A percentile compares a stretch with the other conserved stretches of the same genome.
phyloP scores from a whole-genome alignment of 306 rosid genomes.

The Cyclanthera cordifolia region DNA sequence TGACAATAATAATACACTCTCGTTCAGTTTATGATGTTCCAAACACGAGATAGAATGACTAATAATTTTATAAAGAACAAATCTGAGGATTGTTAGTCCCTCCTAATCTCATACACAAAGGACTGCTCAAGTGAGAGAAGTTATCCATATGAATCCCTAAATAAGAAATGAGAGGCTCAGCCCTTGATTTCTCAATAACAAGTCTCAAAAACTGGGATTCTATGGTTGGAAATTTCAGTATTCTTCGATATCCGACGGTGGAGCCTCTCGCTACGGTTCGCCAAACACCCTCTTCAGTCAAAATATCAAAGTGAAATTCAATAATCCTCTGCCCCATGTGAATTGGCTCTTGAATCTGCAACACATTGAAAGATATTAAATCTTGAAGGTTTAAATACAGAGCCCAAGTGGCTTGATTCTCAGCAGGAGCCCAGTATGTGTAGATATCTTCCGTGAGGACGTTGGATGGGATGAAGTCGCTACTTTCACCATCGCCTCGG shows the following conservation, averaged over 20 bases:
- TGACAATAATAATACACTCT: neutral
- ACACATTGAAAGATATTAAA: slow-evolving; percentile 52
- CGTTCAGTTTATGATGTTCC: too few relatives aligned
- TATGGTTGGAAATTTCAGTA: slow-evolving; percentile 43
- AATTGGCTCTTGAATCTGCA: slow-evolving; percentile 77
- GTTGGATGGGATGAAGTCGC: slow-evolving; percentile 46
- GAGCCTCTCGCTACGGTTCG: slow-evolving; percentile 46
- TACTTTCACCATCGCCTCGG: slow-evolving; percentile 38
- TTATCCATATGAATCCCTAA: slow-evolving; percentile 54
- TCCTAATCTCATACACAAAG: slow-evolving; percentile 16
- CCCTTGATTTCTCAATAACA: slow-evolving; percentile 52
- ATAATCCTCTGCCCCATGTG: slow-evolving; percentile 79
- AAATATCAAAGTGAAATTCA: slow-evolving; percentile 56
- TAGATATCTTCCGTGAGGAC: slow-evolving; percentile 52
- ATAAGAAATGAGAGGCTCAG: slow-evolving; percentile 56
- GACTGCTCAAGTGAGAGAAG: slow-evolving; percentile 27
- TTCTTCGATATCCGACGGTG: slow-evolving; percentile 69
- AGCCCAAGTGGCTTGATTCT: slow-evolving; percentile 41
- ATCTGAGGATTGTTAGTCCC: slow-evolving; percentile 21
- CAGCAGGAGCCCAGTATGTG: slow-evolving; percentile 78
- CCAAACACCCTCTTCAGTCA: slow-evolving; percentile 39
- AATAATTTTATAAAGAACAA: slow-evolving; percentile 24
- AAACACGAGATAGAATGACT: neutral
- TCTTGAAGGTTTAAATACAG: slow-evolving; percentile 46
- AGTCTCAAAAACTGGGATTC: slow-evolving; percentile 55